phyloP scores from a whole-genome alignment of 2,329 filamentous ascomycete genomes.

The Pyrenochaeta sp. region DNA sequence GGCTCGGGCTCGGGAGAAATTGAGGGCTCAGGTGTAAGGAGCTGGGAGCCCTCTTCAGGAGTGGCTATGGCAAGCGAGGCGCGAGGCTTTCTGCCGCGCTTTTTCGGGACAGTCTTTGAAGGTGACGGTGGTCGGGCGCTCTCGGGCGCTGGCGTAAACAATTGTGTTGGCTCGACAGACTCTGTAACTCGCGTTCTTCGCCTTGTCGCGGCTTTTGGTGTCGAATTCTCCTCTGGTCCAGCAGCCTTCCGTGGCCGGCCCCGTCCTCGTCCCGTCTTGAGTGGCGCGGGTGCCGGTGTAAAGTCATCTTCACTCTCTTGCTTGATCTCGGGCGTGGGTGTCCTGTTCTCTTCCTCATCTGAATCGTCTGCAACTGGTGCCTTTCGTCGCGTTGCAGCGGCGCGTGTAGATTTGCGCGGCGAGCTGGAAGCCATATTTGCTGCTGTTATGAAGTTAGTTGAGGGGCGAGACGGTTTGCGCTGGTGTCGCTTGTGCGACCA shows the following conservation, averaged over 20 bases:
- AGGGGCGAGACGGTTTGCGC: constrained; percentile 12
- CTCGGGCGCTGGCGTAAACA: constrained; percentile 68
- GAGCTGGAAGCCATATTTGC: constrained; percentile 50
- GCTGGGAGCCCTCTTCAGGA: constrained; percentile 50
- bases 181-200: constrained; percentile 55
- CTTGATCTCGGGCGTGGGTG: constrained; percentile 61
- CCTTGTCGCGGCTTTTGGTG: constrained; percentile 56
- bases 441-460: constrained; percentile 25
- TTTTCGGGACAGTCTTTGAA: constrained; percentile 59
- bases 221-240: constrained; percentile 49
- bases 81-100: constrained; percentile 62
- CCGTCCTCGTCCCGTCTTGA: constrained; percentile 64
- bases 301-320: constrained; percentile 79
- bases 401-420: constrained; percentile 65
- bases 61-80: constrained; percentile 51
- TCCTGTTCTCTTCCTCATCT: constrained; percentile 76
- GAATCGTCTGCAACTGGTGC: constrained; percentile 75
- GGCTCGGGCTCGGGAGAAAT: constrained; percentile 66
- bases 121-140: constrained; percentile 44
- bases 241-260: constrained; percentile 59
- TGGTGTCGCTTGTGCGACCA: constrained; percentile 10
- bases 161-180: constrained; percentile 67
- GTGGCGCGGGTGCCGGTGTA: constrained; percentile 75
- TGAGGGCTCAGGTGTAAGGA: constrained; percentile 61
- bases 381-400: constrained; percentile 71